Base-by-base conservation (phyloP, 345 rosid species). In the Hibiscus syriacus region DNA sequence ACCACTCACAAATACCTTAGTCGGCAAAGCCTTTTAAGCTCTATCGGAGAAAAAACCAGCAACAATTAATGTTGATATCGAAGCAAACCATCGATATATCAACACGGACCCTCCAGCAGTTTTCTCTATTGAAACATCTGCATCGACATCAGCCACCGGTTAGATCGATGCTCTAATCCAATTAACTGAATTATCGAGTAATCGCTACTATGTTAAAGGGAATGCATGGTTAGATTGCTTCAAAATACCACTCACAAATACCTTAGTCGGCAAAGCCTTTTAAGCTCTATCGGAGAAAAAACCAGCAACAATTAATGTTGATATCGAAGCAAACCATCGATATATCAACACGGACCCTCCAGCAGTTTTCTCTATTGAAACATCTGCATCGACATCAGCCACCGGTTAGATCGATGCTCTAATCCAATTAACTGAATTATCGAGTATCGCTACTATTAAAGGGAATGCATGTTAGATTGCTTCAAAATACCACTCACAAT, bases 161-260 rank as follows among this genome's bases (percentile, higher is more conserved):
- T 83, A 80, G 79, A n/a, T 50, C 3, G 66, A 22, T 56, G 16
- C 12, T 6, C 3, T 13, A 27, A 29, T 46, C 20, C 8, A 27
- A 64, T 71, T 48, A 50, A 62, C 65, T 23, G 9, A 7, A 36
- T 64, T 53, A 52, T 29, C 63, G 34, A 55, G 39, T 48, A 14
- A 16, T 59, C 25, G 8, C 11, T 29, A 29, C 32, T 29, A 29
- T 29, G 32, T 29, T 29, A 29, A n/a, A n/a, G n/a, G n/a, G n/a
- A n/a, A n/a, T n/a, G 68, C 64, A 69, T 74, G 82, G 77, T 73
- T 68, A 79, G 63, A 76, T 66, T 77, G 72, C 68, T 74, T 36
- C 86, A 80, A 41, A 87, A 73, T 73, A 75, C 80, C 70, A 50
- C 74, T 0, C 77, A 78, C 30, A 80, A 67, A 64, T 73, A 72